Evolutionary conservation across 495 filamentous ascomycete genomes (phyloP).

Genomic region (Penicillium psychrofluorescens): DNA sequence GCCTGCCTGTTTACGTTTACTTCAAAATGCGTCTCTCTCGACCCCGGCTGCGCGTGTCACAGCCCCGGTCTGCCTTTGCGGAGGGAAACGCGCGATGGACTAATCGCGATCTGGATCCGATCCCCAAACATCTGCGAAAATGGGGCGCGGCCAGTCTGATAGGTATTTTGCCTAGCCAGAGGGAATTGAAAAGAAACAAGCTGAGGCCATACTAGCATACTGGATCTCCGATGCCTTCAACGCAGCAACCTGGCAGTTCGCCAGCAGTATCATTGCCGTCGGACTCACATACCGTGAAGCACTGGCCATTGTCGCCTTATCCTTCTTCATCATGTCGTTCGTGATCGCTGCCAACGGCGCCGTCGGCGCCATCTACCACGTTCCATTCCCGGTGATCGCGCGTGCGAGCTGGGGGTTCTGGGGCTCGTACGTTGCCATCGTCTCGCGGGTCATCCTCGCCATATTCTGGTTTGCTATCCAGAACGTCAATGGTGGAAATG

Average conservation of each 20-base stretch:
- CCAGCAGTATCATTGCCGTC: constrained; percentile 53
- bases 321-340: constrained; percentile 55
- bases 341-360: constrained; percentile 59
- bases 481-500: constrained; percentile 58
- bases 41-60: constrained; percentile 25
- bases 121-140: constrained; percentile 30
- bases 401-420: constrained; percentile 65
- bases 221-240: constrained; percentile 62
- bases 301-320: constrained; percentile 52
- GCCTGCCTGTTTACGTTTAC: not conserved
- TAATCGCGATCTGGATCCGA: constrained; percentile 39
- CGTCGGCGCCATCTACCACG: constrained; percentile 54
- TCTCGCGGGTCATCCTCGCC: constrained; percentile 60
- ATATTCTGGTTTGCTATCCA: constrained; percentile 71
- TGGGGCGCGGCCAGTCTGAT: constrained; percentile 37
- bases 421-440: constrained; percentile 58
- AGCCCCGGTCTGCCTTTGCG: constrained; percentile 31
- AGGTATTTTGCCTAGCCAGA: constrained; percentile 9
- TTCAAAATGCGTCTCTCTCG: constrained; percentile 17
- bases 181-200: too few species aligned
- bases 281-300: constrained; percentile 57
- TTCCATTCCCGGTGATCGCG: constrained; percentile 61
- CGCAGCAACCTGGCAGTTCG: constrained; percentile 54
- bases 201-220: constrained; percentile 34
- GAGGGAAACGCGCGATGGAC: constrained; percentile 36